These are phyloP conservation scores for Roridomyces roridus DNA, from an alignment of 768 basidiomycete genomes.

Conservation along the genomic window DNA sequence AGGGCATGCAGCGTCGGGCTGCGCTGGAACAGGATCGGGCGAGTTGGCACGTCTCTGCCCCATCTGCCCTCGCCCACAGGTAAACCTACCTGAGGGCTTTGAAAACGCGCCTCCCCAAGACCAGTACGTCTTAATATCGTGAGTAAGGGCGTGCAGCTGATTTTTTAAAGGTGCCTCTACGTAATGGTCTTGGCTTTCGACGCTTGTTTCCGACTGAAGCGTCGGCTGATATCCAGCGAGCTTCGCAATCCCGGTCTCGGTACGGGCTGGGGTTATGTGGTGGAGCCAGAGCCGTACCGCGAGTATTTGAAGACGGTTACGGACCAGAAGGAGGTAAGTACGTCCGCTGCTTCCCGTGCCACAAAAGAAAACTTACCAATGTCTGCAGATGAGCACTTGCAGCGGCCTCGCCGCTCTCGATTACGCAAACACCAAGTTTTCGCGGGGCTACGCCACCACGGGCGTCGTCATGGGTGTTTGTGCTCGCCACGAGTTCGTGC, in stretches of 20 bases:
- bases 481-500: no score
- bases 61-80: slow-evolving; percentile 22
- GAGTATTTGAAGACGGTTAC: neutral
- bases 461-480: no score
- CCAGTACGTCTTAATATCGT: no score
- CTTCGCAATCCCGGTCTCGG: slow-evolving; percentile 25
- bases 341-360: no score
- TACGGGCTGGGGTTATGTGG: slow-evolving; percentile 27
- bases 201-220: slow-evolving; percentile 12
- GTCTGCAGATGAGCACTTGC: no score
- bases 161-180: no score
- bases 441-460: no score
- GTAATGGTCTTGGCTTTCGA: slow-evolving; percentile 13
- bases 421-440: no score
- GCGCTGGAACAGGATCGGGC: neutral
- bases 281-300: slow-evolving; percentile 7
- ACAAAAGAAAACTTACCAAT: no score
- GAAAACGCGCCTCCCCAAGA: neutral
- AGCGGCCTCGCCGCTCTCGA: no score
- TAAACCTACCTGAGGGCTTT: slow-evolving; percentile 17
- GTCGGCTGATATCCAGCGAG: slow-evolving; percentile 18
- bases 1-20: slow-evolving; percentile 8
- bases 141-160: no score
- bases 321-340: slow-evolving; percentile 13
- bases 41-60: slow-evolving; percentile 23